Evolutionary conservation across 2,329 filamentous ascomycete species (phyloP).

Genomic region (Colletotrichum neosansevieriae): DNA sequence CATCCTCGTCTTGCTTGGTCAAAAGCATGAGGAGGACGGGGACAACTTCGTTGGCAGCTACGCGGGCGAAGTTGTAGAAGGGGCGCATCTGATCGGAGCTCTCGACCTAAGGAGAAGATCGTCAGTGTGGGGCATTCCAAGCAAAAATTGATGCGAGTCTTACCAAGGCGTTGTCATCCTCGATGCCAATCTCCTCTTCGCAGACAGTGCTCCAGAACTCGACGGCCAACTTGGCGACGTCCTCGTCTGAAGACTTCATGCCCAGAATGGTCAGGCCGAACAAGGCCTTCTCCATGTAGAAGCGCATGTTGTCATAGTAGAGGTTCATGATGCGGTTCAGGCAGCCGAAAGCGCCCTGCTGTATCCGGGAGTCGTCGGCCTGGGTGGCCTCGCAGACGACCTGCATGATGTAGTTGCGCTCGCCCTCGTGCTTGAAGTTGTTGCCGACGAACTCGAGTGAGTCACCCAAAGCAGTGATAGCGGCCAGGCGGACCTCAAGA

Average conservation of each 20-base stretch:
- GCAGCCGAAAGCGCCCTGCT: slow-evolving; percentile 96
- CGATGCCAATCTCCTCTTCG: slow-evolving; percentile 97
- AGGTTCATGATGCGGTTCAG: slow-evolving; percentile 98
- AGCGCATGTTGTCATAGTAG: slow-evolving; percentile 99
- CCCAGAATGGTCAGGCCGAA: slow-evolving; percentile 97
- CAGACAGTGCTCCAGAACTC: slow-evolving; percentile 99
- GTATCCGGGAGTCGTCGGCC: slow-evolving; percentile 88
- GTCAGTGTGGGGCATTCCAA: slow-evolving; percentile 34
- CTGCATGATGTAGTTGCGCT: slow-evolving; percentile 99
- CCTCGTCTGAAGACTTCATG: slow-evolving; percentile 98
- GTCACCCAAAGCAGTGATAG: slow-evolving; percentile 93
- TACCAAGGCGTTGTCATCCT: slow-evolving; percentile 92
- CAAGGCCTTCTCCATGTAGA: slow-evolving; percentile 99
- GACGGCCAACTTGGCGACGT: slow-evolving; percentile 96
- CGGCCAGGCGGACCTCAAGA: slow-evolving; percentile 88
- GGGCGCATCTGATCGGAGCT: slow-evolving; percentile 86
- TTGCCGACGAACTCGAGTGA: slow-evolving; percentile 97
- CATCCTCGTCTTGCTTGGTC: slow-evolving; percentile 98
- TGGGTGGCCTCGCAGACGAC: slow-evolving; percentile 99
- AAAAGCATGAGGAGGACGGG: slow-evolving; percentile 90
- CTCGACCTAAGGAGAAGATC: slow-evolving; percentile 62
- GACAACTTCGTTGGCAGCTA: slow-evolving; percentile 93
- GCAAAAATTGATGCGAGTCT: slow-evolving; percentile 41
- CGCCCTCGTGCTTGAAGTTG: slow-evolving; percentile 99
- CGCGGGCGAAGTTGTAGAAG: slow-evolving; percentile 95